Evolutionary conservation across 73 alveolate species (phyloP).

Genomic region (Uronychia setigera): DNA sequence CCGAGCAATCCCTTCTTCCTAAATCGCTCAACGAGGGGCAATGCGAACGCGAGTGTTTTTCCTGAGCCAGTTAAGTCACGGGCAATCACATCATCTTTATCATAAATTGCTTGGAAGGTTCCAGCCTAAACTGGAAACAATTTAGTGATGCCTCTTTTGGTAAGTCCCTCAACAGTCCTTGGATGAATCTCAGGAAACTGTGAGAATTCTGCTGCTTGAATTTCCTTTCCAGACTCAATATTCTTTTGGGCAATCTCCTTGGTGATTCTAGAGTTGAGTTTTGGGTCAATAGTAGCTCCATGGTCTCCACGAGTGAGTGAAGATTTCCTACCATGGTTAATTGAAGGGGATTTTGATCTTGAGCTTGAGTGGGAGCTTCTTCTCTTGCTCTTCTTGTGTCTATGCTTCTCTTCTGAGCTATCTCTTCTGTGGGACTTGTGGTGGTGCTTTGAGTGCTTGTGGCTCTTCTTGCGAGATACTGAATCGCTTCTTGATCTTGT

Average conservation of each 20-base stretch:
- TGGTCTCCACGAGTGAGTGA: neutral
- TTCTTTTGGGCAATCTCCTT: neutral
- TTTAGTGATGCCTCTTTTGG: conserved; percentile 11
- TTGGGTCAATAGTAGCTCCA: neutral
- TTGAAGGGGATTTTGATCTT: too few relatives aligned
- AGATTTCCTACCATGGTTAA: neutral
- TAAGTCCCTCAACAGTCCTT: conserved; percentile 21
- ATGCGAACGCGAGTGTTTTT: conserved; percentile 91
- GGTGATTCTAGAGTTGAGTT: neutral
- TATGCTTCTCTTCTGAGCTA: neutral
- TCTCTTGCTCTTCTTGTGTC: neutral
- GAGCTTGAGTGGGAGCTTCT: too few relatives aligned
- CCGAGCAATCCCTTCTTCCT: conserved; percentile 61
- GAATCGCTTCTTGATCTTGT: neutral
- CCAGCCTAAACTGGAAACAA: conserved; percentile 82
- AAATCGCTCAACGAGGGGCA: conserved; percentile 88
- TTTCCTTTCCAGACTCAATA: neutral
- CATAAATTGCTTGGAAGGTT: conserved; percentile 83
- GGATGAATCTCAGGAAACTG: conserved; percentile 48
- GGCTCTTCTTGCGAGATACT: neutral
- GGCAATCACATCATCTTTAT: conserved; percentile 83
- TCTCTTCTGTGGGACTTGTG: neutral
- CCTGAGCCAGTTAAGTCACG: conserved; percentile 96
- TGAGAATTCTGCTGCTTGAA: conserved; percentile 11
- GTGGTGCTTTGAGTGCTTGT: neutral